Evolutionary conservation across 1,284 basidiomycete species (phyloP), one percentile per base, ranked within the genome.

Genomic region (Tremellales sp.): DNA sequence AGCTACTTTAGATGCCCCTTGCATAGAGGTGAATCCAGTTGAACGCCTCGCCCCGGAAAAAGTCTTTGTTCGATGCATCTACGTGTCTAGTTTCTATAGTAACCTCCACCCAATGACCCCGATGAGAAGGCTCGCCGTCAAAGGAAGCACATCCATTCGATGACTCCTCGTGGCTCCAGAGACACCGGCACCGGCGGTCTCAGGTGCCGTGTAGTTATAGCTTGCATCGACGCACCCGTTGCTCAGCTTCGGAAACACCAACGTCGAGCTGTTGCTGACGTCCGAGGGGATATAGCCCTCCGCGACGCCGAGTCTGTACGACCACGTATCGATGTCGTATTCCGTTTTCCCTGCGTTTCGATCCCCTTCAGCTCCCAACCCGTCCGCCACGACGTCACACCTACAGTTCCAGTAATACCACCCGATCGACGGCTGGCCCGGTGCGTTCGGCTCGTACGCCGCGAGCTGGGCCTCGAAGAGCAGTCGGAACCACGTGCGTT

Each of bases 381-480:
- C 19, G 14, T n/a, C 13, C 6, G 31, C 7, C n/a, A 21, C 13
- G 38, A 40, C 8, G 26, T 24, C n/a, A 19, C 28, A 56, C 58
- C 53, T 50, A 63, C 63, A 65, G 8, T 50, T 57, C 65, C 63
- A 66, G 47, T 53, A 63, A 45, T 65, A 63, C 56, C 56, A 64
- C 26, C 61, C 64, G 13, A 47, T 35, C 1, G 54, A 48, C 7
- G 48, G 42, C 43, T 63, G 58, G 31, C 52, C 45, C 10, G 45
- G 22, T 4, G 37, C 50, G 25, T 53, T 57, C 1, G 65, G 60
- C 24, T 48, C 46, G 44, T 70, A 70, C 2, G 61, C 58, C 1
- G 61, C 61, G 5, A 65, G 48, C 41, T 70, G 68, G 12, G 64
- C 56, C 41, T 70, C 68, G 37, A 68, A 70, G 13, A 68, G 40